Conservation (phyloP, 2,329 filamentous ascomycete species). For the Alternaria arborescens region DNA sequence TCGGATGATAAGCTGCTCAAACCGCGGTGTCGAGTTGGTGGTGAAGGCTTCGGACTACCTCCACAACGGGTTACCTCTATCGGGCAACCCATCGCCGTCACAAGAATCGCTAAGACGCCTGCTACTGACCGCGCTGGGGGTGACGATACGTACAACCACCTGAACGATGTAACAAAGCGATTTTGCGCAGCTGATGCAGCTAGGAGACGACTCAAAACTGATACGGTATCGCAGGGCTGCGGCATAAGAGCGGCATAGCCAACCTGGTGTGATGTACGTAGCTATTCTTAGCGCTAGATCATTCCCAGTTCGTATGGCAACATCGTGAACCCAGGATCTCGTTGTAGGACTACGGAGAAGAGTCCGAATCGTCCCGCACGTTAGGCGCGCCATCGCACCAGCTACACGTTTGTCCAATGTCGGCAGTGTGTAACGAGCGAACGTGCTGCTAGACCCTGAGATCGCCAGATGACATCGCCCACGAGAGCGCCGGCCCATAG, state of each 20-base stretch:
- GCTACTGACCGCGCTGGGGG: not conserved
- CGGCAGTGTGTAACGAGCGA: conserved; percentile 1
- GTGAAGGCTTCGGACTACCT: conserved; percentile 44
- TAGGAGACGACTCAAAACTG: not conserved
- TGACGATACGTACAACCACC: not conserved
- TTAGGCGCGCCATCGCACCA: conserved; percentile 5
- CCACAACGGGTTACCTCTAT: conserved; percentile 37
- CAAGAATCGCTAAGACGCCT: conserved; percentile 18
- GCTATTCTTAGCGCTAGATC: not conserved
- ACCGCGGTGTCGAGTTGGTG: not conserved
- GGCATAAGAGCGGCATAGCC: not conserved
- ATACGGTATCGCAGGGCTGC: not conserved
- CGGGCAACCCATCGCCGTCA: conserved; percentile 26
- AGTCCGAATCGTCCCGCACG: not conserved
- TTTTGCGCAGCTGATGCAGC: not conserved
- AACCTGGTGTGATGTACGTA: not conserved
- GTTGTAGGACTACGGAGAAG: not conserved
- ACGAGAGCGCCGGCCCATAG: not conserved
- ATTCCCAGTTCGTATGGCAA: not conserved
- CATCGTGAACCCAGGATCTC: not conserved
- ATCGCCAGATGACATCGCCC: not conserved
- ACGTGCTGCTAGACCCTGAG: not conserved
- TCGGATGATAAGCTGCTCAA: not conserved
- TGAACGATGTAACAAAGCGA: not conserved
- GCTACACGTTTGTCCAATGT: not conserved